phyloP scores from a whole-genome alignment of 495 filamentous ascomycete species.

The Podospora bellae-mahoneyi region DNA sequence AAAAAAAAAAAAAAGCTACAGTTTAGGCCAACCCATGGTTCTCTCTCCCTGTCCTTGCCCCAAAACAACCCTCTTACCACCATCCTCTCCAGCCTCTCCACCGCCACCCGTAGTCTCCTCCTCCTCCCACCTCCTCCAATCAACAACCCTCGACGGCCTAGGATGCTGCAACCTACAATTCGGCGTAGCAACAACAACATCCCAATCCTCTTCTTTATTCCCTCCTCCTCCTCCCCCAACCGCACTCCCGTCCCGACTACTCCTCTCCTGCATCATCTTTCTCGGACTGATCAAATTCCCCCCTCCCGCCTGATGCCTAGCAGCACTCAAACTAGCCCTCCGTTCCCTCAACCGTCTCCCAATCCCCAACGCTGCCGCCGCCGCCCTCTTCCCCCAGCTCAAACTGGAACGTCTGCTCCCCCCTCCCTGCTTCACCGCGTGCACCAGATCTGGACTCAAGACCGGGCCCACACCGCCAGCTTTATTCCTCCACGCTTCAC shows the following conservation, averaged over 20 bases:
- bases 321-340: conserved; percentile 8
- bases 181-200: conserved; percentile 26
- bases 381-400: conserved; percentile 25
- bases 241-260: no score
- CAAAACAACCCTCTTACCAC: not conserved
- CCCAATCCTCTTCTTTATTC: conserved; percentile 12
- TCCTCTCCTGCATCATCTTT: not conserved
- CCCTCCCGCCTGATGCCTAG: not conserved
- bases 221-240: not conserved
- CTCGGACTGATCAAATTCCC: conserved; percentile 3
- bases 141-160: conserved; percentile 29
- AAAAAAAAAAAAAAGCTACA: not conserved
- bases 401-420: not conserved
- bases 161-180: conserved; percentile 36
- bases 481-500: not conserved
- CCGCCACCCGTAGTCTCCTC: not conserved
- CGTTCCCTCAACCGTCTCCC: conserved; percentile 24
- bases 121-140: conserved; percentile 30
- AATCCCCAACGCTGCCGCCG: conserved; percentile 26
- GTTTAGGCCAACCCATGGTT: not conserved
- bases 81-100: not conserved
- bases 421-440: not conserved
- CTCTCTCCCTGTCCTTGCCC: not conserved
- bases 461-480: not conserved
- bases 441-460: not conserved